phyloP scores from a whole-genome alignment of 192 early-diverging fungal genomes.

The Coemansia sp. region DNA sequence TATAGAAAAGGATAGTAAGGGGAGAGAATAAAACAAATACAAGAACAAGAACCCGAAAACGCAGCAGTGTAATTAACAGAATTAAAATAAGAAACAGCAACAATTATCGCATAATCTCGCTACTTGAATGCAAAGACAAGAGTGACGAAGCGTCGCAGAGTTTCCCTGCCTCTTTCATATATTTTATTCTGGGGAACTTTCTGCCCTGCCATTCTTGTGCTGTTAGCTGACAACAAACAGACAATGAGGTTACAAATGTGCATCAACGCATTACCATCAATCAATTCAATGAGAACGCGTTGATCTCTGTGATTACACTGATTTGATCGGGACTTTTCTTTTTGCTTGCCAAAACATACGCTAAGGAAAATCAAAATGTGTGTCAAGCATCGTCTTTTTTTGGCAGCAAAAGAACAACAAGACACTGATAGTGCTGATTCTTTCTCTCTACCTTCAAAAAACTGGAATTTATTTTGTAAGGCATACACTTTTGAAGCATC shows the following conservation, averaged over 20 bases:
- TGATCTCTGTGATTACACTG: background rate
- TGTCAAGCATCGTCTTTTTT: background rate
- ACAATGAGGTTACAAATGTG: too few species aligned
- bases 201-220: too few species aligned
- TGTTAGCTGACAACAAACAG: too few species aligned
- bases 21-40: background rate
- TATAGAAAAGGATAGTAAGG: background rate
- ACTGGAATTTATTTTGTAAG: constrained; percentile 4
- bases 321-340: background rate
- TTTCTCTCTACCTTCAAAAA: constrained; percentile 11
- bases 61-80: background rate
- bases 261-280: too few species aligned
- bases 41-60: background rate
- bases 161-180: too few species aligned
- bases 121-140: background rate
- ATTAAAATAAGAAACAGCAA: constrained; percentile 3
- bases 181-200: too few species aligned
- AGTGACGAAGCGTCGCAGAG: background rate
- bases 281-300: background rate
- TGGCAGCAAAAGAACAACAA: background rate
- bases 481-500: constrained; percentile 10
- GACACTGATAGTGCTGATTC: background rate
- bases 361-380: background rate
- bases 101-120: background rate
- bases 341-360: background rate